A percentile compares a stretch with the other conserved stretches of the same genome.
Evolutionary conservation across 2,329 filamentous ascomycete genomes (phyloP).

Genomic region (Verticillium tricorpus): DNA sequence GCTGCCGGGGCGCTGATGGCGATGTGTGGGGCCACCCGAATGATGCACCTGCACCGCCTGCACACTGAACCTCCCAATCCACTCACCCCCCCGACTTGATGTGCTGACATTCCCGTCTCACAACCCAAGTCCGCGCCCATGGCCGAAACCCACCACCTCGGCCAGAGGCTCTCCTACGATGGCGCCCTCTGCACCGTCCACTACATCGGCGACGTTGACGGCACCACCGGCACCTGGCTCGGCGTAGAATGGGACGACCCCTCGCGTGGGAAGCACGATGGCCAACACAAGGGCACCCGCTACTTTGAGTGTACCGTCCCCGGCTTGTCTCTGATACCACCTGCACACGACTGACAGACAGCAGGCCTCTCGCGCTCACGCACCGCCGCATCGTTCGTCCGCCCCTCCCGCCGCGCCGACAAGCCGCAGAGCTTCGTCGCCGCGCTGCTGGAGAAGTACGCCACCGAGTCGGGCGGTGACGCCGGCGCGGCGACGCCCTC

Average conservation of each 20-base stretch:
- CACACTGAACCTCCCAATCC: not conserved
- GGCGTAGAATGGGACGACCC: slow-evolving; percentile 97
- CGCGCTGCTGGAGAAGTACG: slow-evolving; percentile 82
- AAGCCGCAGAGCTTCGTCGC: slow-evolving; percentile 67
- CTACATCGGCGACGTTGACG: slow-evolving; percentile 72
- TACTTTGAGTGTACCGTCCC: slow-evolving; percentile 73
- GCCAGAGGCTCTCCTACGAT: slow-evolving; percentile 72
- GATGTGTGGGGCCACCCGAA: not conserved
- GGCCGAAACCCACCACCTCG: slow-evolving; percentile 42
- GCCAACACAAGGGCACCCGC: slow-evolving; percentile 69
- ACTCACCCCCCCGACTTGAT: not conserved
- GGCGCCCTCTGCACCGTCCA: slow-evolving; percentile 77
- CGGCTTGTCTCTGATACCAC: not conserved
- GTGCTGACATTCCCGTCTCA: not conserved
- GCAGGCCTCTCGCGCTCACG: slow-evolving; percentile 56
- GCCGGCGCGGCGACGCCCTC: slow-evolving; percentile 8
- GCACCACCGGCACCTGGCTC: slow-evolving; percentile 77
- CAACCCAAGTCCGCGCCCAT: slow-evolving; percentile 21
- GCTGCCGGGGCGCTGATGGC: not conserved
- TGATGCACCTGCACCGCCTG: not conserved
- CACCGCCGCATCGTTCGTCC: slow-evolving; percentile 81
- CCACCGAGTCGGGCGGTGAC: slow-evolving; percentile 42
- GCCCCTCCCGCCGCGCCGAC: slow-evolving; percentile 69
- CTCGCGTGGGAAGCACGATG: slow-evolving; percentile 83
- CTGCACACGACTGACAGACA: slow-evolving; percentile 3